Conservation (phyloP, 2,329 filamentous ascomycete genomes). For the Cladosporium sp. region DNA sequence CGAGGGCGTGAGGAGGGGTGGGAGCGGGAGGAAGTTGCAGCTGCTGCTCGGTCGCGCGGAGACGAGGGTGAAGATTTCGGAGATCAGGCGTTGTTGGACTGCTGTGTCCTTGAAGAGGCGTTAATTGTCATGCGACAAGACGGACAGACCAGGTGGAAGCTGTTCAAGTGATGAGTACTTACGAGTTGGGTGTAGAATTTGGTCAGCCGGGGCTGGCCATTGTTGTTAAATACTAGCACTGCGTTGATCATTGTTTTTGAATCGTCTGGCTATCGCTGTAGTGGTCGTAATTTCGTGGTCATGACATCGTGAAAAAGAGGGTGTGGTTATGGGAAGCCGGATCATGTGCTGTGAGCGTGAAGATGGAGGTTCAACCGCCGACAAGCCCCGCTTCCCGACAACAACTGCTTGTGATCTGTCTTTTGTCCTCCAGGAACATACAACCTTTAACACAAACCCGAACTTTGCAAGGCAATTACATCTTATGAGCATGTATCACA, state of each 20-base stretch:
- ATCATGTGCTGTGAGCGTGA: constrained; percentile 1
- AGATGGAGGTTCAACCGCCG: constrained; percentile 6
- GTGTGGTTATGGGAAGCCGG: background rate
- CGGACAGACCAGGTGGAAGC: background rate
- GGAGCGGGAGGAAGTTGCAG: constrained; percentile 88
- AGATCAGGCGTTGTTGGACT: constrained; percentile 94
- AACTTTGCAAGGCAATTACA: background rate
- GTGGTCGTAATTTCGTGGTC: constrained; percentile 10
- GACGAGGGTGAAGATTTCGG: constrained; percentile 95
- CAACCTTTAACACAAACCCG: background rate
- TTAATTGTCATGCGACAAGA: constrained; percentile 1
- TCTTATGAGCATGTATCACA: background rate
- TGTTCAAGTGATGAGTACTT: constrained; percentile 20
- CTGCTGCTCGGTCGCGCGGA: constrained; percentile 86
- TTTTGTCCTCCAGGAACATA: background rate
- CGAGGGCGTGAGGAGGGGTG: constrained; percentile 30
- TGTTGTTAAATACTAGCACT: constrained; percentile 97
- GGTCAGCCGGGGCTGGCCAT: constrained; percentile 91
- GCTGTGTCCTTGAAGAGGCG: constrained; percentile 72
- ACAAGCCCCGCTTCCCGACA: background rate
- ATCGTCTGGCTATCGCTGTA: background rate
- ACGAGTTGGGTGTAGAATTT: constrained; percentile 99
- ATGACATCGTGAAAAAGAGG: constrained; percentile 12
- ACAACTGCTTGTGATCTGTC: background rate
- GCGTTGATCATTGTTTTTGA: constrained; percentile 84